Percentiles rank a stretch among this genome's conserved stretches.
These are phyloP conservation scores for Scutellaria barbata DNA, from an alignment of 257 asterid genomes.

Conservation along the genomic window DNA sequence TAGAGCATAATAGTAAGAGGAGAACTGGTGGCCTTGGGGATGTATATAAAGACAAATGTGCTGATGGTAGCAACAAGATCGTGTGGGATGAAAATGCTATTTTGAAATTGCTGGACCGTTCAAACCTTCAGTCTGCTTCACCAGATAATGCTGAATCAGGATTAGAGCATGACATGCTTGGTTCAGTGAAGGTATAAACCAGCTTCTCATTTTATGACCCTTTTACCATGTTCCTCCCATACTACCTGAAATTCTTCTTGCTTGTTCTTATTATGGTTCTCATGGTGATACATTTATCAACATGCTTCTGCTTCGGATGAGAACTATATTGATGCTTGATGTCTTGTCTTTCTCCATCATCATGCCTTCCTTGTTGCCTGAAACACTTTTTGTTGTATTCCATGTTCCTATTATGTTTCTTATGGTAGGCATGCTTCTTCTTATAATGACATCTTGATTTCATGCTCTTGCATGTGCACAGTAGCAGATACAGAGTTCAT, in stretches of 20 bases:
- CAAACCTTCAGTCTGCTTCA: slow-evolving; percentile 69
- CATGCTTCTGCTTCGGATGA: slow-evolving; percentile 10
- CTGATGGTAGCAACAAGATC: slow-evolving; percentile 73
- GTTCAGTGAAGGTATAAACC: slow-evolving; percentile 79
- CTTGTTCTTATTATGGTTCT: slow-evolving; percentile 28
- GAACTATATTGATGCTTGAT: neutral
- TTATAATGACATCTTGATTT: slow-evolving; percentile 17
- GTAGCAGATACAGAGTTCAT: slow-evolving; percentile 1
- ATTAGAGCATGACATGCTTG: slow-evolving; percentile 89
- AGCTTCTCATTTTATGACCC: slow-evolving; percentile 30
- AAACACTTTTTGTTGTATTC: slow-evolving; percentile 9
- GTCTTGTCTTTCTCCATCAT: neutral
- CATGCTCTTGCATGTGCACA: neutral
- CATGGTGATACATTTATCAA: slow-evolving; percentile 12
- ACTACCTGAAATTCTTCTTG: slow-evolving; percentile 31
- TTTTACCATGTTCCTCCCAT: slow-evolving; percentile 15
- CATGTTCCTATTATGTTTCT: slow-evolving; percentile 28
- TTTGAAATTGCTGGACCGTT: slow-evolving; percentile 86
- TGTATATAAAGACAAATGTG: slow-evolving; percentile 90
- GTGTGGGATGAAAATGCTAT: slow-evolving; percentile 92
- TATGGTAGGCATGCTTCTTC: slow-evolving; percentile 25
- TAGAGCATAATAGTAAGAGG: slow-evolving; percentile 71
- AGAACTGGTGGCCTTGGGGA: slow-evolving; percentile 94
- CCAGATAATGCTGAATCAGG: slow-evolving; percentile 78
- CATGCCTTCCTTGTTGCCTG: slow-evolving; percentile 15